A percentile compares a stretch with the other conserved stretches of the same genome.
These are phyloP conservation scores for Saksenaea oblongispora DNA, from an alignment of 371 early-diverging fungal genomes.

Conservation along the genomic window DNA sequence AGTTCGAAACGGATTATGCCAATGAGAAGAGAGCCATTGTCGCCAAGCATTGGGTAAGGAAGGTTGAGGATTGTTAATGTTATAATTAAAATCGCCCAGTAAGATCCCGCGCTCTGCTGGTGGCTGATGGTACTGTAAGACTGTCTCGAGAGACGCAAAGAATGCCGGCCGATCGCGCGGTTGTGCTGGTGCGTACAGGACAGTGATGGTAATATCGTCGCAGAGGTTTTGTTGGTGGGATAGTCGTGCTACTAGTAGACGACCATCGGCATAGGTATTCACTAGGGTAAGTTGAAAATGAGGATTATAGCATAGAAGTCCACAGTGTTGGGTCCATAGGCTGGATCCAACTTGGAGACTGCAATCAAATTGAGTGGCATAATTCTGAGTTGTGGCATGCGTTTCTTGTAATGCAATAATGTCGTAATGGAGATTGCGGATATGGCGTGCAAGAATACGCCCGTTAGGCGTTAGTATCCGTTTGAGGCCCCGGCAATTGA, in stretches of 20 bases:
- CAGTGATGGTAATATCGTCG: neutral
- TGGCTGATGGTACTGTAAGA: too few species aligned
- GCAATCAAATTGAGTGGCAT: neutral
- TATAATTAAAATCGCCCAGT: slow-evolving; percentile 12
- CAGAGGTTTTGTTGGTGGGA: too few species aligned
- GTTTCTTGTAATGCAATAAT: slow-evolving; percentile 12
- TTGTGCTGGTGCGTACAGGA: slow-evolving; percentile 7
- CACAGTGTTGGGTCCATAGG: too few species aligned
- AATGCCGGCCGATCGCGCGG: neutral
- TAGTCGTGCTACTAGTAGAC: too few species aligned
- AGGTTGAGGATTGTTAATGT: neutral
- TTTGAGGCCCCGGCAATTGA: slow-evolving; percentile 17
- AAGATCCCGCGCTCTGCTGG: slow-evolving; percentile 7
- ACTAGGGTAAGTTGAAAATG: too few species aligned
- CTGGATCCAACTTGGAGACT: too few species aligned
- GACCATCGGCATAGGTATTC: too few species aligned
- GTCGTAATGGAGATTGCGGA: slow-evolving; percentile 1
- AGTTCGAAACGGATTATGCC: slow-evolving; percentile 1
- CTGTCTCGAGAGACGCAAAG: neutral
- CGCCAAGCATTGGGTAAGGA: neutral
- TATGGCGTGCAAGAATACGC: neutral
- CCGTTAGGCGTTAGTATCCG: neutral
- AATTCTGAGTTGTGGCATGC: neutral
- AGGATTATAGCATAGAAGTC: too few species aligned
- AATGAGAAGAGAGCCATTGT: neutral